Conservation (phyloP, 176 grass and related monocot species). For the Triticum monococcum region DNA sequence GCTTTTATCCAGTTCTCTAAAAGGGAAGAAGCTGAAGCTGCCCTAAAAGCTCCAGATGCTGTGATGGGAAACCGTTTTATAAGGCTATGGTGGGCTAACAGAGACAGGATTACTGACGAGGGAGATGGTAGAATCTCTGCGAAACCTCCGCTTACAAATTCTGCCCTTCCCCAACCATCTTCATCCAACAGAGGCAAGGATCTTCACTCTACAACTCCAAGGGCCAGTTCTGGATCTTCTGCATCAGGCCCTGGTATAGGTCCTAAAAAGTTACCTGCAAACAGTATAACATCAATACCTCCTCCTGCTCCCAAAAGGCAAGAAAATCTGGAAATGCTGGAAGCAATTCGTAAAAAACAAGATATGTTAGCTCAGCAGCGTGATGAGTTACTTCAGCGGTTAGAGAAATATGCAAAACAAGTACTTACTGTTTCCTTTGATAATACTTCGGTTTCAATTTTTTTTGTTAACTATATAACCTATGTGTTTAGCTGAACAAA, state of each 20-base stretch:
- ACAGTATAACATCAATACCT: conserved; percentile 39
- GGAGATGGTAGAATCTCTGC: conserved; percentile 32
- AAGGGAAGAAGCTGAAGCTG: conserved; percentile 96
- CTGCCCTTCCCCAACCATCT: conserved; percentile 31
- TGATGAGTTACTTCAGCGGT: conserved; percentile 80
- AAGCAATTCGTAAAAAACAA: conserved; percentile 96
- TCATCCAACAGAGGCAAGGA: conserved; percentile 53
- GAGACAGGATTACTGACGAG: conserved; percentile 71
- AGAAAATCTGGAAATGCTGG: conserved; percentile 77
- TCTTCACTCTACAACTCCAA: conserved; percentile 51
- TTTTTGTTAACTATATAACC: conserved; percentile 14
- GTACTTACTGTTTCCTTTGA: conserved; percentile 43
- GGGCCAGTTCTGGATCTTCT: conserved; percentile 49
- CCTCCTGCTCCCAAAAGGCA: conserved; percentile 56
- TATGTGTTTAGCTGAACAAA: neutral
- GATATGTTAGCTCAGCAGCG: conserved; percentile 89
- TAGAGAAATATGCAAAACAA: conserved; percentile 82
- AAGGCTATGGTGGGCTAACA: conserved; percentile 96
- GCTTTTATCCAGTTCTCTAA: conserved; percentile 98
- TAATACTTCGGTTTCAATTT: conserved; percentile 14
- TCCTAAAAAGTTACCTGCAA: conserved; percentile 48
- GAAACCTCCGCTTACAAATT: conserved; percentile 15
- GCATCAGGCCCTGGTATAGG: conserved; percentile 28
- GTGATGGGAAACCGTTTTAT: conserved; percentile 99
- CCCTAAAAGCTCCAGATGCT: conserved; percentile 86